phyloP scores from a whole-genome alignment of 257 asterid genomes.

The Plantago major region DNA sequence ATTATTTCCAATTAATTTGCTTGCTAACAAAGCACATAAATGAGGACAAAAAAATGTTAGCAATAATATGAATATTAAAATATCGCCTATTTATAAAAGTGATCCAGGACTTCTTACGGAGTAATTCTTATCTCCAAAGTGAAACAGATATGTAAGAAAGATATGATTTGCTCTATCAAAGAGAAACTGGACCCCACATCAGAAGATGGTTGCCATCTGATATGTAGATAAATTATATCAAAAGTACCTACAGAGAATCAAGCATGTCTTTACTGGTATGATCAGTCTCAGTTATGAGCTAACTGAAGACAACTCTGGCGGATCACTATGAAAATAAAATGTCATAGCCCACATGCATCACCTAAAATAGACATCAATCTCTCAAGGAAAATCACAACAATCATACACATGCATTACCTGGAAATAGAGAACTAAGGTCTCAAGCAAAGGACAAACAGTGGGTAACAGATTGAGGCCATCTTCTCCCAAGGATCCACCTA shows the following conservation, averaged over 20 bases:
- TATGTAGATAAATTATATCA: conserved; percentile 2
- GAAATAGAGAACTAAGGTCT: conserved; percentile 64
- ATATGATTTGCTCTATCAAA: conserved; percentile 6
- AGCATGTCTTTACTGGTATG: conserved; percentile 6
- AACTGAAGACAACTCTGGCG: conserved; percentile 9
- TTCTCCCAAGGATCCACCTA: conserved; percentile 78
- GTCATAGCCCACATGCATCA: too few relatives aligned
- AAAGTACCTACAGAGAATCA: neutral
- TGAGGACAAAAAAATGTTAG: neutral
- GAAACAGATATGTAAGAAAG: neutral
- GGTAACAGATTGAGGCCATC: conserved; percentile 68
- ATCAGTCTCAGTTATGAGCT: conserved; percentile 16
- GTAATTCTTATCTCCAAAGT: conserved; percentile 5
- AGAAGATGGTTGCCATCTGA: neutral
- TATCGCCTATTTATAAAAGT: neutral
- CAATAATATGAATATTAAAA: conserved; percentile 1
- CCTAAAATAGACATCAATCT: neutral
- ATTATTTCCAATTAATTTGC: conserved; percentile 9
- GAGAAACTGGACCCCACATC: neutral
- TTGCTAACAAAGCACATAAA: conserved; percentile 11
- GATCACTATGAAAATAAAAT: neutral
- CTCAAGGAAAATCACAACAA: neutral
- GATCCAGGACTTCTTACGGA: conserved; percentile 1
- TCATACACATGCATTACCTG: conserved; percentile 47
- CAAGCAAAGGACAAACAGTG: conserved; percentile 62